Evolutionary conservation across 306 rosid genomes (phyloP).

Genomic region (Sindora glabra): DNA sequence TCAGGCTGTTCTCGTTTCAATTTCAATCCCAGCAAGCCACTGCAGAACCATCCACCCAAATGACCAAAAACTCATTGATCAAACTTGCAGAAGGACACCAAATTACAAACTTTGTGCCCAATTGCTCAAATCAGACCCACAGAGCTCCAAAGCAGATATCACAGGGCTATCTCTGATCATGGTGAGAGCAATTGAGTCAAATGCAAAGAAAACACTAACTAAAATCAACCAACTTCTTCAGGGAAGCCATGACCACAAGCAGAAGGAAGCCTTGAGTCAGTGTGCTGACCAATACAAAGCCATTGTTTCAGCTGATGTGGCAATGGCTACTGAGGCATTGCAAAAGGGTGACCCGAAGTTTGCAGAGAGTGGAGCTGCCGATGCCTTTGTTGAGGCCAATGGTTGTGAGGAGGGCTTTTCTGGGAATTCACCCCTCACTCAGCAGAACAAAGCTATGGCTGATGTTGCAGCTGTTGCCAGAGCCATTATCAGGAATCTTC

Average conservation of each 20-base stretch:
- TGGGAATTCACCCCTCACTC: constrained; percentile 25
- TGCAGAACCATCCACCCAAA: not conserved
- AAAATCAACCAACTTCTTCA: constrained; percentile 3
- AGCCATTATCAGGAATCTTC: constrained; percentile 31
- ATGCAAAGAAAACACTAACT: constrained; percentile 5
- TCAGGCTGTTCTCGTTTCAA: not conserved
- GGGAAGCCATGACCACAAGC: not conserved
- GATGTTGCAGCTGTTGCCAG: constrained; percentile 20
- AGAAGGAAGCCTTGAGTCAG: not conserved
- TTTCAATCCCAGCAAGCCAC: constrained; percentile 7
- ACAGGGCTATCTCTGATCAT: constrained; percentile 26
- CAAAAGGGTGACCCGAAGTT: constrained; percentile 25
- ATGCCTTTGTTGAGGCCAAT: constrained; percentile 22
- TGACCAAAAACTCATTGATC: constrained; percentile 11
- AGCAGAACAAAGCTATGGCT: constrained; percentile 9
- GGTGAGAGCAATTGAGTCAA: constrained; percentile 13
- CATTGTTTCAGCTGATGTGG: constrained; percentile 23
- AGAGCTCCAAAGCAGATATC: constrained; percentile 19
- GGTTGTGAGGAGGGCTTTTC: constrained; percentile 25
- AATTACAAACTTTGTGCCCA: constrained; percentile 17
- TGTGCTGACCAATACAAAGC: constrained; percentile 19
- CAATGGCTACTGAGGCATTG: constrained; percentile 32
- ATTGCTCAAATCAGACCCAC: constrained; percentile 22
- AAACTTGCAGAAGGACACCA: constrained; percentile 47
- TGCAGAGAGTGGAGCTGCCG: constrained; percentile 29